Percentiles rank a stretch among this genome's conserved stretches.
These are phyloP conservation scores for Fusarium camptoceras DNA, from an alignment of 2,329 filamentous ascomycete genomes.

Conservation along the genomic window DNA sequence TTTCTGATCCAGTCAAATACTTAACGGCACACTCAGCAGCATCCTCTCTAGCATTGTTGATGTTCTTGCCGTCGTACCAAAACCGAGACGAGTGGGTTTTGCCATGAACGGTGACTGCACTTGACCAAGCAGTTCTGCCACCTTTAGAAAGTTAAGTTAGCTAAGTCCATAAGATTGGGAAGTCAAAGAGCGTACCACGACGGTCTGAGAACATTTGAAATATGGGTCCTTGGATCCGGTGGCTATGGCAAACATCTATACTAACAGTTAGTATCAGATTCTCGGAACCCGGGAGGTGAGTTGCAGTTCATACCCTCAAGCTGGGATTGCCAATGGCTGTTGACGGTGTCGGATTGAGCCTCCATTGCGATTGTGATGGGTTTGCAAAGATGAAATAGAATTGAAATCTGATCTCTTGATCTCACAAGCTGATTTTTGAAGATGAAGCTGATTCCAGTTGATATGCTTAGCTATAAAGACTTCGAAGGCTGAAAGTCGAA, in stretches of 20 bases:
- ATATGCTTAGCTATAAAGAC: background rate
- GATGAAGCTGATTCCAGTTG: background rate
- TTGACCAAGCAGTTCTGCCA: slow-evolving; percentile 91
- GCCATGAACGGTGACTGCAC: slow-evolving; percentile 78
- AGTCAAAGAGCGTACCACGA: slow-evolving; percentile 66
- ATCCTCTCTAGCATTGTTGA: slow-evolving; percentile 90
- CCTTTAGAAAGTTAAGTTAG: slow-evolving; percentile 61
- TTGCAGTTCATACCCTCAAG: slow-evolving; percentile 63
- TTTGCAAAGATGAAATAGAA: background rate
- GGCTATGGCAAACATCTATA: slow-evolving; percentile 68
- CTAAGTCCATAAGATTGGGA: background rate
- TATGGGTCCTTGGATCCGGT: slow-evolving; percentile 65
- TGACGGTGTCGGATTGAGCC: slow-evolving; percentile 36
- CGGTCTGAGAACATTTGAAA: slow-evolving; percentile 81
- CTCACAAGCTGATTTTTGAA: background rate
- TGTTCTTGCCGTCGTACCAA: slow-evolving; percentile 91
- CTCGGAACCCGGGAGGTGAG: background rate
- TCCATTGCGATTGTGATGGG: slow-evolving; percentile 36
- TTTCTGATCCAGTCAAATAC: slow-evolving; percentile 60
- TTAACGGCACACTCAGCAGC: slow-evolving; percentile 84
- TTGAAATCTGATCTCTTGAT: background rate
- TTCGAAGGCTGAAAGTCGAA: background rate
- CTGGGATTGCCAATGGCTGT: slow-evolving; percentile 65
- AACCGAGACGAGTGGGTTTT: slow-evolving; percentile 77
- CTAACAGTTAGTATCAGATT: slow-evolving; percentile 17